Conservation (phyloP, 1,284 basidiomycete species). For the Golubevia pallescens region DNA sequence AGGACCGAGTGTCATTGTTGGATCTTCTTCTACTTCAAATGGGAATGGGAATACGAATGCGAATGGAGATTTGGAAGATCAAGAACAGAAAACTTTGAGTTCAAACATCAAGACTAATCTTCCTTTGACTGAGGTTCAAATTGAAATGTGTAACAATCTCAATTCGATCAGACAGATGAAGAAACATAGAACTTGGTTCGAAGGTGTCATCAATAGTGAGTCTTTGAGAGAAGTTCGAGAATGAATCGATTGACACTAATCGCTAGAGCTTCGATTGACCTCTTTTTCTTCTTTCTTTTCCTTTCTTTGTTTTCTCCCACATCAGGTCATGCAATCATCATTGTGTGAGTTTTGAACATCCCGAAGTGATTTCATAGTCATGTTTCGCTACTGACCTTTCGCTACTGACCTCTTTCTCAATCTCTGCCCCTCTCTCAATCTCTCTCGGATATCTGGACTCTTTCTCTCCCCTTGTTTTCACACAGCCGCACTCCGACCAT, state of each 20-base stretch:
- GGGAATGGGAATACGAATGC: too few species aligned
- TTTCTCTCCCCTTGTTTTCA: background rate
- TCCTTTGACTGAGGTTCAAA: constrained; percentile 17
- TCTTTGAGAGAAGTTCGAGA: background rate
- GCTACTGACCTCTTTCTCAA: too few species aligned
- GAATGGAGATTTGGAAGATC: too few species aligned
- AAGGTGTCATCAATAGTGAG: constrained; percentile 26
- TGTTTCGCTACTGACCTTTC: too few species aligned
- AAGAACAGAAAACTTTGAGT: too few species aligned
- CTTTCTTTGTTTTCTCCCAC: too few species aligned
- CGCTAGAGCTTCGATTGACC: background rate
- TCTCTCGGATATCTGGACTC: background rate
- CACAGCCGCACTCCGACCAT: constrained; percentile 16
- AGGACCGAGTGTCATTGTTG: too few species aligned
- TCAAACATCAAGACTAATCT: background rate
- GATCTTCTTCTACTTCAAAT: too few species aligned
- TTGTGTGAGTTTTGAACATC: constrained; percentile 13
- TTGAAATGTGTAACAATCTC: constrained; percentile 18
- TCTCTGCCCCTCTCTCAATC: too few species aligned
- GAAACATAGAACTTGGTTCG: constrained; percentile 35
- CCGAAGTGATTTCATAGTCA: too few species aligned
- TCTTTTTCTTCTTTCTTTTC: background rate
- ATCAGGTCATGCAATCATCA: constrained; percentile 39
- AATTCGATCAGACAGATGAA: constrained; percentile 16
- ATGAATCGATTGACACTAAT: background rate